Base-by-base conservation (phyloP, 257 asterid species). In the Solanum okadae region DNA sequence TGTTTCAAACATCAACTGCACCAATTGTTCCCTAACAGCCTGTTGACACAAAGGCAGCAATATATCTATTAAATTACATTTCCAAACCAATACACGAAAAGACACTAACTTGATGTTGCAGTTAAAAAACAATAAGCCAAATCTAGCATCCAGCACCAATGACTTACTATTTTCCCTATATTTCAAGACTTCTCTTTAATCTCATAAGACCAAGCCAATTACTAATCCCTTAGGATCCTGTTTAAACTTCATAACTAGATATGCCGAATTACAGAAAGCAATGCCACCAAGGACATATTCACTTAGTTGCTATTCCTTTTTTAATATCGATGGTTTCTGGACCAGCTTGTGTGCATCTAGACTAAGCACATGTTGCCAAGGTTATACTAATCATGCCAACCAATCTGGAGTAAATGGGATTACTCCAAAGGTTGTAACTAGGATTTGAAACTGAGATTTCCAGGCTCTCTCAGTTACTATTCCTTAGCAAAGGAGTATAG, bases 1-100 rank as follows among this genome's bases (percentile, higher is more conserved):
- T 11, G 95, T 96, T 86, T 96, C 99, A 92, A 96, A 96, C 99
- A 96, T 94, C 95, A 96, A 49, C 71, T 96, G 99, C 93, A 96
- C 98, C 95, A 96, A 88, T 75, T 94, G 98, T 91, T 96, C 99
- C 91, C 98, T 89, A 40, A 93, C 89, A 68, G 98, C 98, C 99
- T 96, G 98, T 89, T 86, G 49, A 88, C 31, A 82, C 70, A 49
- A 49, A 82, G 13, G 7, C 20, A 82, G 44, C 4, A 38, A 29
- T 82, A 31, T 49, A 20, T 46, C 16, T 20, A 82, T 82, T 49
- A 82, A 10, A 49, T 82, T 49, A 49, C 31, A 31, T 6, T 29
- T 31, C 68, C 71, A 2, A 0, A 82, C 13, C 11, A 82, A 82
- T 49, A 31, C 70, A 49, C 86, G 31, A 29, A 82, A 20, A 82